Evolutionary conservation across 1,284 basidiomycete genomes (phyloP).

Genomic region (Ustilago loliicola): DNA sequence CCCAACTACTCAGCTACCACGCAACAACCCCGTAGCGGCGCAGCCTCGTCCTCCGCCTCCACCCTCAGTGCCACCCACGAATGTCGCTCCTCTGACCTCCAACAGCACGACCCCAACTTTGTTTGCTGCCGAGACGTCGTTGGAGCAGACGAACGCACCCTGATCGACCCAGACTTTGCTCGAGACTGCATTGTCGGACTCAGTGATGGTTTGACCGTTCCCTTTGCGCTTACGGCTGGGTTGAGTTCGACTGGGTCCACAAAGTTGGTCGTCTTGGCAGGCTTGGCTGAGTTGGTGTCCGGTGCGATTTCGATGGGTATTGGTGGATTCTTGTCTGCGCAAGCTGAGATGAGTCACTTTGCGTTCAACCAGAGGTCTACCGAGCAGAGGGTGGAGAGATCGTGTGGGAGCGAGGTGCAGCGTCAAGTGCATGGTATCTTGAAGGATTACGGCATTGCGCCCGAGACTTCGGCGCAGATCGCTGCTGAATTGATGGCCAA

Average conservation of each 20-base stretch:
- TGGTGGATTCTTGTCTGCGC: slow-evolving; percentile 94
- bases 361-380: slow-evolving; percentile 49
- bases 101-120: slow-evolving; percentile 30
- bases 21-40: slow-evolving; percentile 8
- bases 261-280: slow-evolving; percentile 87
- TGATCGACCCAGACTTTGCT: slow-evolving; percentile 86
- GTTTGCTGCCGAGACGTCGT: slow-evolving; percentile 84
- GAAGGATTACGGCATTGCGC: slow-evolving; percentile 87
- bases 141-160: slow-evolving; percentile 78
- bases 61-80: slow-evolving; percentile 33
- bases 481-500: slow-evolving; percentile 72
- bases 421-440: slow-evolving; percentile 90
- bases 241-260: slow-evolving; percentile 90
- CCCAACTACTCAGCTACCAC: slow-evolving; percentile 32
- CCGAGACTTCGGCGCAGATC: slow-evolving; percentile 82
- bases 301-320: slow-evolving; percentile 87
- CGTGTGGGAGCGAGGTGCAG: slow-evolving; percentile 93
- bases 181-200: slow-evolving; percentile 89
- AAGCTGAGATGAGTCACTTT: slow-evolving; percentile 89
- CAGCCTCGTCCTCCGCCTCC: slow-evolving; percentile 39
- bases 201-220: slow-evolving; percentile 89
- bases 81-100: slow-evolving; percentile 24
- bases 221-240: slow-evolving; percentile 76
- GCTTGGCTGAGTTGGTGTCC: slow-evolving; percentile 79
- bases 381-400: slow-evolving; percentile 83